Base-by-base conservation (phyloP, 106 monocot genomes). In the Triglochin maritima region DNA sequence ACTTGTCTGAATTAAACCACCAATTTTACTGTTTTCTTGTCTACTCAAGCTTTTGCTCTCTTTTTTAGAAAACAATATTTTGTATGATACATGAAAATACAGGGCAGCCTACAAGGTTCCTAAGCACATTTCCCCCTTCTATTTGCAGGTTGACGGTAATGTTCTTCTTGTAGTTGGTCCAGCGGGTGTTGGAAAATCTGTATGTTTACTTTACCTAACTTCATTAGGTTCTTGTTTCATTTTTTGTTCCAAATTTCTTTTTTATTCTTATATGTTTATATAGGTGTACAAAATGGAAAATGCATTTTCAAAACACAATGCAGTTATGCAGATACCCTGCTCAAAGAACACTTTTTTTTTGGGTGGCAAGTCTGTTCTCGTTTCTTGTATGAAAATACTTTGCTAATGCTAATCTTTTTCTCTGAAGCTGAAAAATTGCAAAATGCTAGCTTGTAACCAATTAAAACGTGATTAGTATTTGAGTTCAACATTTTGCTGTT, bases 101-200 rank as follows among this genome's bases (percentile, higher is more conserved):
- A 29, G 29, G 29, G 29, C 29, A 29, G 29, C 29, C 29, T 29
- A 29, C 29, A 29, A 1, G 29, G 1, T 29, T 29, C 29, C 29
- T 29, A 29, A 29, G 29, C 29, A 29, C 29, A 29, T 29, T 29
- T 29, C 29, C 29, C 29, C 29, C 29, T 29, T 29, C 29, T 63
- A 9, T 59, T 17, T 68, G 13, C 81, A 90, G 86, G 77, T 56
- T 44, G 62, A 48, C 2, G 75, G 75, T 67, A 64, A 67, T 54
- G 65, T 74, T 69, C 89, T 94, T 80, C 66, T 94, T 62, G 77
- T 94, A 12, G 87, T 81, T 81, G 94, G 94, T 58, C 80, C 77
- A 73, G 74, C 94, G 75, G 94, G 94, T 46, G 81, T 84, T 57
- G 94, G 94, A 58, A 94, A 94, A 87, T 94, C 94, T 66, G 94